Percentiles rank a stretch among this genome's conserved stretches.
Conservation (phyloP, 73 alveolate species). For the Chromera velia region DNA sequence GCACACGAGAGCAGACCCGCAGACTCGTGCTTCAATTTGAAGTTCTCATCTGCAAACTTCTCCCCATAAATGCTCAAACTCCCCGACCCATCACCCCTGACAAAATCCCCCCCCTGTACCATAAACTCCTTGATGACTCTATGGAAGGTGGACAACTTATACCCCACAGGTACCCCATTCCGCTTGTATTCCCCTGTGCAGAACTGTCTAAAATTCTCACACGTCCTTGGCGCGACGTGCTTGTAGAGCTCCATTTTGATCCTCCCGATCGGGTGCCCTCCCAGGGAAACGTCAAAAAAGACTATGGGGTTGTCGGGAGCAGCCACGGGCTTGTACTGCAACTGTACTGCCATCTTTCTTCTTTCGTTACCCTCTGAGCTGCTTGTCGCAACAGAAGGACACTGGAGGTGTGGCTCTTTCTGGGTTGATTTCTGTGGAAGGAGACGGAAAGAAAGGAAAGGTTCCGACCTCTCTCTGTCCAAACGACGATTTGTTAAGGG, state of each 20-base stretch:
- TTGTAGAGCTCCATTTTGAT: conserved; percentile 72
- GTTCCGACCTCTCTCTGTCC: too few species aligned
- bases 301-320: conserved; percentile 71
- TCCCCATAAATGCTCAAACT: conserved; percentile 85
- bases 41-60: conserved; percentile 78
- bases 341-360: too few species aligned
- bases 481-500: too few species aligned
- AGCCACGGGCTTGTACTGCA: conserved; percentile 1
- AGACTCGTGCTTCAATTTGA: conserved; percentile 64
- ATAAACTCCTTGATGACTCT: conserved; percentile 62
- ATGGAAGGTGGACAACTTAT: conserved; percentile 72
- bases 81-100: conserved; percentile 67
- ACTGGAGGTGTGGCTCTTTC: too few species aligned
- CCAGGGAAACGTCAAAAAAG: conserved; percentile 78
- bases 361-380: too few species aligned
- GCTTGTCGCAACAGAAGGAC: too few species aligned
- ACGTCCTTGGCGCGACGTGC: conserved; percentile 76
- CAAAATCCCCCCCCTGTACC: conserved; percentile 78
- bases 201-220: conserved; percentile 74
- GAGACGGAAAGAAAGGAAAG: too few species aligned
- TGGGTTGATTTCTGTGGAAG: too few species aligned
- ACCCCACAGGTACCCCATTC: conserved; percentile 66
- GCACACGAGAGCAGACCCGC: conserved; percentile 79
- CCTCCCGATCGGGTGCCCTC: conserved; percentile 67
- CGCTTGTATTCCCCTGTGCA: conserved; percentile 69